Percentiles rank a stretch among this genome's conserved stretches.
Evolutionary conservation across 1,139 yeast species (phyloP).

Genomic region (Meyerozyma sp.): DNA sequence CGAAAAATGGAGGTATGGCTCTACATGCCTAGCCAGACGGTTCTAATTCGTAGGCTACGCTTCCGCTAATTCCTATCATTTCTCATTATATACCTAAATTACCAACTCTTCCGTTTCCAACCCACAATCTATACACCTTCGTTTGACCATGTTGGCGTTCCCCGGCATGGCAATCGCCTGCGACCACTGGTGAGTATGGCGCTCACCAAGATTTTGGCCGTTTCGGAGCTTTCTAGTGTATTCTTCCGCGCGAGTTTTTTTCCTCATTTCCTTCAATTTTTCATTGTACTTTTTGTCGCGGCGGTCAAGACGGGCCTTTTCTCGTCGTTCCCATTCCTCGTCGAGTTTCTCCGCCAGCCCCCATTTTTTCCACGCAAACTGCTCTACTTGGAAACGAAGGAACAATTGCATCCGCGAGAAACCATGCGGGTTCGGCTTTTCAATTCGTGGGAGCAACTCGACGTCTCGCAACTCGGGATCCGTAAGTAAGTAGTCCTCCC

Average conservation of each 20-base stretch:
- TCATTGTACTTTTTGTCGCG: conserved; percentile 75
- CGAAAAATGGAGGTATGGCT: background rate
- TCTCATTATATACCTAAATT: conserved; percentile 1
- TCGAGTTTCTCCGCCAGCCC: conserved; percentile 86
- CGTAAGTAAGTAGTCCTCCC: conserved; percentile 84
- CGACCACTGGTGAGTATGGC: conserved; percentile 80
- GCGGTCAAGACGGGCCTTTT: conserved; percentile 62
- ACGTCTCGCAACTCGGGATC: conserved; percentile 85
- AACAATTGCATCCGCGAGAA: conserved; percentile 91
- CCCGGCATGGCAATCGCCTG: conserved; percentile 40
- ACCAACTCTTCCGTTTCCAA: conserved; percentile 69
- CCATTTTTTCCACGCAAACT: conserved; percentile 92
- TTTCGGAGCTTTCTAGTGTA: conserved; percentile 65
- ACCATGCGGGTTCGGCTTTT: conserved; percentile 93
- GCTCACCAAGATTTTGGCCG: conserved; percentile 43
- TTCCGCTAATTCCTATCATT: background rate
- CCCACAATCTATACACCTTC: conserved; percentile 80
- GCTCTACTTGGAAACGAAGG: conserved; percentile 85
- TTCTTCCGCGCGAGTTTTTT: conserved; percentile 89
- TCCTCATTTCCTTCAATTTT: conserved; percentile 78
- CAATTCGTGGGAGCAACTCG: conserved; percentile 65
- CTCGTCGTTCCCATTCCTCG: conserved; percentile 86
- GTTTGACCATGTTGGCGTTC: conserved; percentile 38
- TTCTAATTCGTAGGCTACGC: background rate
- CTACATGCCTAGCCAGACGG: too few relatives aligned